phyloP scores from a whole-genome alignment of 1,284 basidiomycete genomes.

The Neonothopanus nambi region DNA sequence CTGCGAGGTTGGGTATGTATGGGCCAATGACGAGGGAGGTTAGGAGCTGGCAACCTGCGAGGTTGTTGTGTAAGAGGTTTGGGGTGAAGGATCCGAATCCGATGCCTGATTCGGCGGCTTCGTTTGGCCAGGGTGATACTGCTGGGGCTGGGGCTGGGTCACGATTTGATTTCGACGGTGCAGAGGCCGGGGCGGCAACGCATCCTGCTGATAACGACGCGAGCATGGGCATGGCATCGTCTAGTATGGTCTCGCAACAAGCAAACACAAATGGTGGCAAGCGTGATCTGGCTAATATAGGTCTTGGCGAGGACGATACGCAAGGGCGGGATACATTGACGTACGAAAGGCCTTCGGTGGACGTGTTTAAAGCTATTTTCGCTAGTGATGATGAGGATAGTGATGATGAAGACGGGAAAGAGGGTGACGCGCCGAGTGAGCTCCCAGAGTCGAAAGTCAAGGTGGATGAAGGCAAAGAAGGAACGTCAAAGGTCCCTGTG shows the following conservation, averaged over 20 bases:
- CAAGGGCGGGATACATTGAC: constrained; percentile 87
- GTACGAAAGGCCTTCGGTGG: constrained; percentile 84
- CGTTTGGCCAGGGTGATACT: constrained; percentile 13
- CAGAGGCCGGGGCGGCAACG: not conserved
- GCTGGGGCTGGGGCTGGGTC: too few species aligned
- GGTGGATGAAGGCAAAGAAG: too few species aligned
- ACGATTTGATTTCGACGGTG: not conserved
- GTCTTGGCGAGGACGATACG: constrained; percentile 83
- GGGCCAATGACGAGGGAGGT: constrained; percentile 81
- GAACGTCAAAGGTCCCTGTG: constrained; percentile 3
- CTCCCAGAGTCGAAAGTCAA: too few species aligned
- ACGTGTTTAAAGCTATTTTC: constrained; percentile 95
- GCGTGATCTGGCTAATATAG: constrained; percentile 74
- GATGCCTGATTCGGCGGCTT: constrained; percentile 21
- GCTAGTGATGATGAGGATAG: constrained; percentile 86
- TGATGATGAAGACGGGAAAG: constrained; percentile 43
- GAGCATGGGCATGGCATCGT: constrained; percentile 6
- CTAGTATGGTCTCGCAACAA: constrained; percentile 17
- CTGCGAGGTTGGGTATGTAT: constrained; percentile 85
- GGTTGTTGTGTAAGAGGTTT: constrained; percentile 92
- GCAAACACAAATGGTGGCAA: constrained; percentile 29
- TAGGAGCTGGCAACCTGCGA: constrained; percentile 76
- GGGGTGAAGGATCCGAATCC: constrained; percentile 85
- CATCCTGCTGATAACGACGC: not conserved
- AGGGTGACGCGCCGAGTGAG: constrained; percentile 11